Evolutionary conservation across 2,329 filamentous ascomycete species (phyloP), one percentile per base, ranked within the genome.

Genomic region (Diaporthe ampelina): DNA sequence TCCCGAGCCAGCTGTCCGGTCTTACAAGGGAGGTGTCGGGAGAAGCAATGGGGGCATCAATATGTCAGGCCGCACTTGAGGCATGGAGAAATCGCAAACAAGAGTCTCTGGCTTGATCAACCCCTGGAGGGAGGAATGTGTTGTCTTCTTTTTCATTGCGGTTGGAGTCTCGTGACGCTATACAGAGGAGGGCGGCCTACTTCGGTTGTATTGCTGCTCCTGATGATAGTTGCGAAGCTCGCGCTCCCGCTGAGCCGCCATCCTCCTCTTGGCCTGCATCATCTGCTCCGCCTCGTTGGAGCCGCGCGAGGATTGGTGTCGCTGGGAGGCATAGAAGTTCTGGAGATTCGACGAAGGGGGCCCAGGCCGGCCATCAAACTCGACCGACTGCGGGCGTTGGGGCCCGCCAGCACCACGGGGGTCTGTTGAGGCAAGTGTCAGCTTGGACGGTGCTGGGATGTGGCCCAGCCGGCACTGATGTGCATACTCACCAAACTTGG

Each of bases 121-220:
- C 77, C 78, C 75, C 68, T 77, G 77, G 74, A 79, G 79, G 79
- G 79, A 76, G 77, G 78, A 79, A 79, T 77, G 80, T 63, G 81
- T 81, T 79, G 81, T 79, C 85, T 73, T 63, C 80, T 81, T 81
- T 80, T 78, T 76, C 73, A 78, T 82, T 83, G 81, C 80, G 81
- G 81, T 81, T 82, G 80, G 83, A 82, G 81, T 79, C 84, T 85
- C 85, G 54, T 59, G 87, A 83, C 88, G 90, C 90, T 92, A 93
- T 91, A 90, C 89, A 91, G 90, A 89, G 90, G 90, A 91, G 91
- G 91, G 90, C 85, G 92, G 92, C 94, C 92, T 94, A 98, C 97
- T 98, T 94, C 96, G 93, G 90, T 98, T 97, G 88, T 97, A 98
- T 92, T 99, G 97, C 91, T 99, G 97, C 91, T 99, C 97, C 88